phyloP scores from a whole-genome alignment of 2,329 filamentous ascomycete genomes.

The Incumbomyces lentus region DNA sequence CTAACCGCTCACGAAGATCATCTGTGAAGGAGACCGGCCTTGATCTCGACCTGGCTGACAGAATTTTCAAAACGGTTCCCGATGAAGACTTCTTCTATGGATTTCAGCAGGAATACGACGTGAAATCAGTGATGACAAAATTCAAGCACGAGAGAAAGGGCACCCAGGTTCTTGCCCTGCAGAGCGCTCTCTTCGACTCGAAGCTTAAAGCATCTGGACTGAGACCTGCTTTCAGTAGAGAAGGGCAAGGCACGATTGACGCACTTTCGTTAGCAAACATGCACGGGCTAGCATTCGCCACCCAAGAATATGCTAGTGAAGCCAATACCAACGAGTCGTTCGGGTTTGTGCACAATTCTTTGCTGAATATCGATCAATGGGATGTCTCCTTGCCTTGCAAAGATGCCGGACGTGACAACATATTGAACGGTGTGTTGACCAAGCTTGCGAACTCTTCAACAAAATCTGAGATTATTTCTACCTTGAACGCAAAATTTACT shows the following conservation, averaged over 20 bases:
- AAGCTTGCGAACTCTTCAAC: background rate
- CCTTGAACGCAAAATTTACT: background rate
- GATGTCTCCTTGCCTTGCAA: constrained; percentile 65
- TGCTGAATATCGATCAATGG: constrained; percentile 80
- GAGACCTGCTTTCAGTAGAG: constrained; percentile 38
- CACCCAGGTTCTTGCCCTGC: constrained; percentile 75
- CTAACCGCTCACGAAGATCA: constrained; percentile 50
- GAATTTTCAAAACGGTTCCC: constrained; percentile 84
- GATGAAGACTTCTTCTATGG: constrained; percentile 97
- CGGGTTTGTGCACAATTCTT: background rate
- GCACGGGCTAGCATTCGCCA: constrained; percentile 71
- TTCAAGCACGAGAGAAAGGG: constrained; percentile 86
- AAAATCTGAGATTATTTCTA: background rate
- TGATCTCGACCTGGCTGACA: constrained; percentile 60
- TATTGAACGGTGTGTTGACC: constrained; percentile 69
- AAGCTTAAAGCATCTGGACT: constrained; percentile 44
- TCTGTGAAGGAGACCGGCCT: constrained; percentile 46
- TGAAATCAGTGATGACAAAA: constrained; percentile 67
- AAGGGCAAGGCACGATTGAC: constrained; percentile 10
- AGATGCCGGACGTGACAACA: constrained; percentile 53
- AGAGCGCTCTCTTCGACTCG: constrained; percentile 82
- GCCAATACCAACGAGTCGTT: background rate
- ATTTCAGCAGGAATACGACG: constrained; percentile 63
- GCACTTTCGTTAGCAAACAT: constrained; percentile 67
- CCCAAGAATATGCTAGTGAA: constrained; percentile 38